phyloP scores from a whole-genome alignment of 495 filamentous ascomycete species.

The Friedmanniomyces simplex region DNA sequence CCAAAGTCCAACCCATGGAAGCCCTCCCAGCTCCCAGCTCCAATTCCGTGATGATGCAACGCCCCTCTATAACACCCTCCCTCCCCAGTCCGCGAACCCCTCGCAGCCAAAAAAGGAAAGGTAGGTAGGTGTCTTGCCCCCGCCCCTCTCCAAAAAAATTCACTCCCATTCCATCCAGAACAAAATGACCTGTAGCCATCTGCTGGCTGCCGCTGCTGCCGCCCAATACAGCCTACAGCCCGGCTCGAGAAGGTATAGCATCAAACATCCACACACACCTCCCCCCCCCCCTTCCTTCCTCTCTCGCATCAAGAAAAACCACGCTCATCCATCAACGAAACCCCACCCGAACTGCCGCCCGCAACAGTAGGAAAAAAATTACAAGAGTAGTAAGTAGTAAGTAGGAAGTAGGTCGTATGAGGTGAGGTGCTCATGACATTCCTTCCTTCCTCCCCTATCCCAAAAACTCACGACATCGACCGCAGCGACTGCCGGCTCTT shows the following conservation, averaged over 20 bases:
- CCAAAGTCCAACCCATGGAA: too few species aligned
- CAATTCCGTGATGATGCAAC: background rate
- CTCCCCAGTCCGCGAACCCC: too few species aligned
- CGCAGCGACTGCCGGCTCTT: constrained; percentile 11
- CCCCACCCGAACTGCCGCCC: constrained; percentile 11
- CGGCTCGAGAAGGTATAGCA: too few species aligned
- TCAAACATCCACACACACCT: too few species aligned
- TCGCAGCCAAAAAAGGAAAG: background rate
- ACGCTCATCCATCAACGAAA: background rate
- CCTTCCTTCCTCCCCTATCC: background rate
- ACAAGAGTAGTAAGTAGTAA: background rate
- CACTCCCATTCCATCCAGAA: too few species aligned
- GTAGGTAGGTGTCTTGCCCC: too few species aligned
- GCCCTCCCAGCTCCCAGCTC: too few species aligned
- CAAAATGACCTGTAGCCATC: too few species aligned
- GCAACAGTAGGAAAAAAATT: constrained; percentile 3
- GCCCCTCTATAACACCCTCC: background rate
- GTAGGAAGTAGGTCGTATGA: background rate
- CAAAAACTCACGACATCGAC: background rate
- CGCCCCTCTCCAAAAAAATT: background rate
- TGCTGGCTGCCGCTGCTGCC: constrained; percentile 4
- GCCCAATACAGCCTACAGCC: too few species aligned
- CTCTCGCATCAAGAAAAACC: too few species aligned
- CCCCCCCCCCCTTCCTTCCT: too few species aligned
- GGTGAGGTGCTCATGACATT: background rate